Percentiles rank a stretch among this genome's conserved stretches.
Conservation (phyloP, 805 yeast genomes). For the Candida bentonensis region DNA sequence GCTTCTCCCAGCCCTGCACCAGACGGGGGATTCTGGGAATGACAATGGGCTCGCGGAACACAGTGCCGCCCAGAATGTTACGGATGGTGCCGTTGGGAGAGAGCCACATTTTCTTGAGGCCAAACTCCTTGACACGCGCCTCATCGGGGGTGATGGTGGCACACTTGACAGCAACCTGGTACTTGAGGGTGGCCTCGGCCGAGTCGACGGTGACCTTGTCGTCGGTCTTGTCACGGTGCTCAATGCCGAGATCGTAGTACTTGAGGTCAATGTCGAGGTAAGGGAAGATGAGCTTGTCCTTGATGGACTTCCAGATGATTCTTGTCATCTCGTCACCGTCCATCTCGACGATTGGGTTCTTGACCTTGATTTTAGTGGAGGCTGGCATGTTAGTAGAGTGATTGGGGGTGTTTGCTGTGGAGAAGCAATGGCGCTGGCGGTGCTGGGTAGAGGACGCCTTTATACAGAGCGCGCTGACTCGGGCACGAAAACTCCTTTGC, state of each 20-base stretch:
- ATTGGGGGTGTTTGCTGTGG: too few relatives aligned
- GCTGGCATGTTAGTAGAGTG: constrained; percentile 4
- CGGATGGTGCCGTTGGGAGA: constrained; percentile 96
- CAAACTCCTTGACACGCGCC: constrained; percentile 83
- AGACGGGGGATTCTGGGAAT: constrained; percentile 79
- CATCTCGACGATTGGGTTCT: constrained; percentile 87
- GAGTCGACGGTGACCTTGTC: constrained; percentile 84
- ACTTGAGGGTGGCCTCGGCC: constrained; percentile 76
- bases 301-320: constrained; percentile 86
- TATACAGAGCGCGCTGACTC: background rate
- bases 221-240: constrained; percentile 73
- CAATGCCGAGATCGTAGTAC: constrained; percentile 83
- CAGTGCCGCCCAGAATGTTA: constrained; percentile 91
- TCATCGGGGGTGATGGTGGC: constrained; percentile 96
- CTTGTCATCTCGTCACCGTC: constrained; percentile 98
- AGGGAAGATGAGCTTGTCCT: constrained; percentile 73
- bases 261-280: constrained; percentile 76
- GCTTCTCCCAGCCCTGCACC: constrained; percentile 86
- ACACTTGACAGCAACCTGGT: constrained; percentile 91
- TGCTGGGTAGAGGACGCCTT: background rate
- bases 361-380: constrained; percentile 51
- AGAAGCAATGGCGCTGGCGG: too few relatives aligned
- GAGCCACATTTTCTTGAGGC: constrained; percentile 90
- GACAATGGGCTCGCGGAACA: constrained; percentile 92
- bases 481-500: constrained; percentile 2